Conservation (phyloP, 345 rosid genomes). For the Mallotus nudiflorus region DNA sequence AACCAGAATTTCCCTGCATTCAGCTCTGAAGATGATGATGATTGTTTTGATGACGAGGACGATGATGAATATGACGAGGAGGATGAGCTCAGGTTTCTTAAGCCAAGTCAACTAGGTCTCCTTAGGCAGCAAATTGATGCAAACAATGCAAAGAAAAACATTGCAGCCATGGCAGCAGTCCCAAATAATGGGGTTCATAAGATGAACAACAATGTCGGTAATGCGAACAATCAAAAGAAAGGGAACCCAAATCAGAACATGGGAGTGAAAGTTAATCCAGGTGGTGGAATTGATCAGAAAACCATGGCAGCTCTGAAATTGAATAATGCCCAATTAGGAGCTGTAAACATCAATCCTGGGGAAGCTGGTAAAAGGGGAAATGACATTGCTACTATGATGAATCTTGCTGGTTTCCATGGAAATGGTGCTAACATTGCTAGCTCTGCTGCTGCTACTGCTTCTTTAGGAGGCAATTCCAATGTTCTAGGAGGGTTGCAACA, state of each 20-base stretch:
- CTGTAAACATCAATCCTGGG: slow-evolving; percentile 19
- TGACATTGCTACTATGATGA: slow-evolving; percentile 52
- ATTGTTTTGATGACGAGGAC: slow-evolving; percentile 37
- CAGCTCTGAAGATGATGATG: slow-evolving; percentile 48
- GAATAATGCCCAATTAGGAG: slow-evolving; percentile 42
- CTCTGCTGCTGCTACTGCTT: slow-evolving; percentile 25
- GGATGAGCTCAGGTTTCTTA: slow-evolving; percentile 40
- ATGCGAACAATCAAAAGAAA: slow-evolving; percentile 47
- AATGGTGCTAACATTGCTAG: slow-evolving; percentile 19
- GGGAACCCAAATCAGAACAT: slow-evolving; percentile 53
- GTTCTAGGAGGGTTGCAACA: slow-evolving; percentile 33
- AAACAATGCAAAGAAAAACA: slow-evolving; percentile 47
- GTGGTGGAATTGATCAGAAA: slow-evolving; percentile 47
- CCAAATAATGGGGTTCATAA: slow-evolving; percentile 22
- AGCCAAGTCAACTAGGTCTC: slow-evolving; percentile 33
- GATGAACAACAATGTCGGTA: slow-evolving; percentile 37
- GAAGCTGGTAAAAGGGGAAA: slow-evolving; percentile 37
- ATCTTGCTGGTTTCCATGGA: slow-evolving; percentile 46
- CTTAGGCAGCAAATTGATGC: slow-evolving; percentile 42
- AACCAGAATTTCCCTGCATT: slow-evolving; percentile 39
- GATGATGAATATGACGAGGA: slow-evolving; percentile 36
- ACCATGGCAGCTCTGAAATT: slow-evolving; percentile 52
- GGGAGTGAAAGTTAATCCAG: slow-evolving; percentile 36
- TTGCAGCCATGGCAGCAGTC: slow-evolving; percentile 25
- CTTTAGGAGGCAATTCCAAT: slow-evolving; percentile 35